These are phyloP conservation scores for Aspergillus clavatus DNA, from an alignment of 2,329 filamentous ascomycete genomes.

Conservation along the genomic window DNA sequence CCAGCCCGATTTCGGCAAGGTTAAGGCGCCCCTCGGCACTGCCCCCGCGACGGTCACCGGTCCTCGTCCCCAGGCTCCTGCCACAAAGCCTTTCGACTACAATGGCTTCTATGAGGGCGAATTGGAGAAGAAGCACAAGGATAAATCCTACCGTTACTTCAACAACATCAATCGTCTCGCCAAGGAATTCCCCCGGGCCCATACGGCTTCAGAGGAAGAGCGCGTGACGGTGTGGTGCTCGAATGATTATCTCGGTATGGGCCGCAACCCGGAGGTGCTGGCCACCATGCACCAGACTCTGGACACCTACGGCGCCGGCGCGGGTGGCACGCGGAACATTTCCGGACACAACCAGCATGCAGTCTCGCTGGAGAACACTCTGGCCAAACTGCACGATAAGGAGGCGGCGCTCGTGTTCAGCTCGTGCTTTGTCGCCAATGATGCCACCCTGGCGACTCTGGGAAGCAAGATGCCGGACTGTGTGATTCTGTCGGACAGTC, in stretches of 20 bases:
- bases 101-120: conserved; percentile 82
- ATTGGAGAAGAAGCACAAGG: conserved; percentile 97
- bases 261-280: conserved; percentile 79
- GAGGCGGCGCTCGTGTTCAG: conserved; percentile 91
- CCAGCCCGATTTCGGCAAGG: conserved; percentile 21
- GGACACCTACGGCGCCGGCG: conserved; percentile 90
- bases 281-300: conserved; percentile 91
- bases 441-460: conserved; percentile 92
- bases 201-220: conserved; percentile 78
- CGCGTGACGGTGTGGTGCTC: conserved; percentile 97
- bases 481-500: conserved; percentile 93
- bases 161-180: conserved; percentile 99
- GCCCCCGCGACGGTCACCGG: conserved; percentile 30
- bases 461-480: conserved; percentile 95
- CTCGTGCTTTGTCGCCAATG: conserved; percentile 97
- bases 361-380: conserved; percentile 70
- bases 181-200: conserved; percentile 90
- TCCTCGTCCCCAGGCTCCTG: conserved; percentile 46
- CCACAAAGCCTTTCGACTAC: conserved; percentile 72
- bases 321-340: conserved; percentile 94
- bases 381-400: conserved; percentile 86
- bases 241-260: conserved; percentile 99
- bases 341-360: conserved; percentile 97
- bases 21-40: conserved; percentile 21
- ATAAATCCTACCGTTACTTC: conserved; percentile 99